phyloP scores from a whole-genome alignment of 352 stramenopile genomes.

The Thalassiosira allenii region DNA sequence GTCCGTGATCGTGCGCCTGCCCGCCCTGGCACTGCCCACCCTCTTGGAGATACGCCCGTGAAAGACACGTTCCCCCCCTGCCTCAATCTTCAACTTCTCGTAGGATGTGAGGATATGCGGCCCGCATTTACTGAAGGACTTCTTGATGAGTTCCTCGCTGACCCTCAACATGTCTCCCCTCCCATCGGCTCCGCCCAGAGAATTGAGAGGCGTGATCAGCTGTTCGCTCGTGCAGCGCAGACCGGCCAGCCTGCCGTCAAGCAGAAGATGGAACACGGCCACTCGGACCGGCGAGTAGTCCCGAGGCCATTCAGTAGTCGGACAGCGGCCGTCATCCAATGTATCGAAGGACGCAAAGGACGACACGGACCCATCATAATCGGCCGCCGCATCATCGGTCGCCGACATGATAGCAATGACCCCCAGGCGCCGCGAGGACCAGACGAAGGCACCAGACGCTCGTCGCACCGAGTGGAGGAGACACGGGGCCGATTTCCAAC shows the following conservation, averaged over 20 bases:
- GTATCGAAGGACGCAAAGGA: not conserved
- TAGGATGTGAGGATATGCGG: no score
- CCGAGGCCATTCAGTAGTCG: not conserved
- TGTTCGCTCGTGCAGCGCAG: conserved; percentile 11
- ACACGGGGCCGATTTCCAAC: no score
- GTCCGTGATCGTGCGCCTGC: not conserved
- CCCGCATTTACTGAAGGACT: not conserved
- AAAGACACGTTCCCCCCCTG: not conserved
- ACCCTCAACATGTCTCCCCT: not conserved
- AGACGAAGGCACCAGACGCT: no score
- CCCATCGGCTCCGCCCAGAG: conserved; percentile 4
- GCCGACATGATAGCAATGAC: no score
- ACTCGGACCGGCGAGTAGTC: not conserved
- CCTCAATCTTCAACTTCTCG: not conserved
- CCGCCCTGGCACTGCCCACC: no score
- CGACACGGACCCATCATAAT: no score
- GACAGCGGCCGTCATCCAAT: no score
- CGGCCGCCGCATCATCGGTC: no score
- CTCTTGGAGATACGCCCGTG: no score
- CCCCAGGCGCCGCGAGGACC: no score
- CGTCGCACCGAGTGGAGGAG: no score
- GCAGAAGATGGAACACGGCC: not conserved
- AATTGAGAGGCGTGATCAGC: conserved; percentile 19
- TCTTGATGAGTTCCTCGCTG: not conserved
- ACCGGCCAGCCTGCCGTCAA: not conserved